Evolutionary conservation across 192 early-diverging fungal genomes (phyloP).

Genomic region (Entrophospora sp.): DNA sequence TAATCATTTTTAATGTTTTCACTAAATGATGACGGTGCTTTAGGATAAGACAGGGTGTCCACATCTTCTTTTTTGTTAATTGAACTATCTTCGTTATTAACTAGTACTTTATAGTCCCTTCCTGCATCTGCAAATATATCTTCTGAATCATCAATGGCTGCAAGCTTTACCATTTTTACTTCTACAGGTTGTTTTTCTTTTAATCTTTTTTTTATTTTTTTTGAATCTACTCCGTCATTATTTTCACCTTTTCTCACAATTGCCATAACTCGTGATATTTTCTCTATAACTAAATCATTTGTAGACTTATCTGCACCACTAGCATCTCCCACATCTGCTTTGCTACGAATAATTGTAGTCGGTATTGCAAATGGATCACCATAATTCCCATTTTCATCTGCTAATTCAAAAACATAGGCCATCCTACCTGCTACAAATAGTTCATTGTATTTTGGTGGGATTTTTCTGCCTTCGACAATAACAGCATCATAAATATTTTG

Average conservation of each 20-base stretch:
- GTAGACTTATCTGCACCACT: conserved; percentile 41
- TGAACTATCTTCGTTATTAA: no score
- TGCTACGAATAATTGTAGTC: conserved; percentile 69
- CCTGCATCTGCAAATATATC: conserved; percentile 89
- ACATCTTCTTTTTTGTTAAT: conserved; percentile 28
- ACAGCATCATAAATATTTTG: conserved; percentile 40
- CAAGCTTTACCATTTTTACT: conserved; percentile 16
- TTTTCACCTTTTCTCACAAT: conserved; percentile 34
- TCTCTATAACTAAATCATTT: conserved; percentile 62
- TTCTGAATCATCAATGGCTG: conserved; percentile 47
- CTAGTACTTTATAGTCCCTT: conserved; percentile 64
- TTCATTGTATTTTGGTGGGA: conserved; percentile 47
- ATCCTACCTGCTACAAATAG: conserved; percentile 70
- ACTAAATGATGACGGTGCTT: no score
- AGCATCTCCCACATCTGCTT: conserved; percentile 48
- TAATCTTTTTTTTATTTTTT: conserved; percentile 38
- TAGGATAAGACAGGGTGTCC: no score
- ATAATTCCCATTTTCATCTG: conserved; percentile 35
- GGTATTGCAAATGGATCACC: conserved; percentile 49
- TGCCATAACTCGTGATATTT: conserved; percentile 55
- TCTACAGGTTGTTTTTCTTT: conserved; percentile 22
- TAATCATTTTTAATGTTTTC: conserved; percentile 27
- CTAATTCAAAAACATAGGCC: conserved; percentile 62
- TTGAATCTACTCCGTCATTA: conserved; percentile 24
- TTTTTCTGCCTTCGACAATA: conserved; percentile 29